These are phyloP conservation scores for Phytophthora ohioensis DNA, from an alignment of 352 stramenopile species.

Conservation along the genomic window DNA sequence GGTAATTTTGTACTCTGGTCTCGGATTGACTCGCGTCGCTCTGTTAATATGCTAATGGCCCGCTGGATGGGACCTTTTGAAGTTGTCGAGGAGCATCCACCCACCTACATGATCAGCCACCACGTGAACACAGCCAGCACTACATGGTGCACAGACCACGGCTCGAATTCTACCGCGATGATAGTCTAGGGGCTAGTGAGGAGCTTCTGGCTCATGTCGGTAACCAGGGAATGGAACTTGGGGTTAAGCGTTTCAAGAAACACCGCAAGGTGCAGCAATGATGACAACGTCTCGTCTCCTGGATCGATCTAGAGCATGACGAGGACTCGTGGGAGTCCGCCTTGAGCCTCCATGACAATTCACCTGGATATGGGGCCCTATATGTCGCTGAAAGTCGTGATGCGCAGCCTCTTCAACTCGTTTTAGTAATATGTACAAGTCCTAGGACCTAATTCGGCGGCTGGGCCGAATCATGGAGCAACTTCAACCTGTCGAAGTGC, in stretches of 20 bases:
- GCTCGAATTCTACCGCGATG: constrained; percentile 5
- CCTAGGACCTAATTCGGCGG: not conserved
- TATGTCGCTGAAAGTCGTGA: not conserved
- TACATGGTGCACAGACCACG: not conserved
- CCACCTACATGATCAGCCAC: constrained; percentile 17
- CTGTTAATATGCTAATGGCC: constrained; percentile 7
- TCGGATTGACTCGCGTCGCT: not conserved
- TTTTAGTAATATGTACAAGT: not conserved
- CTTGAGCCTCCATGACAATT: not conserved
- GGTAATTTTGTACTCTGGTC: constrained; percentile 23
- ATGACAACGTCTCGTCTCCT: not conserved
- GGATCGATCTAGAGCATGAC: not conserved
- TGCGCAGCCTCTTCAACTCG: not conserved
- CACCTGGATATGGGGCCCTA: not conserved
- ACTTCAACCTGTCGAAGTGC: not conserved
- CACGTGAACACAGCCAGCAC: not conserved
- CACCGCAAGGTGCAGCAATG: not conserved
- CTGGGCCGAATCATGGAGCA: not conserved
- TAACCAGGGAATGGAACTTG: not conserved
- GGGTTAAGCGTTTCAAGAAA: not conserved
- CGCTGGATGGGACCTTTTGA: constrained; percentile 12
- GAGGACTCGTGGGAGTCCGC: not conserved
- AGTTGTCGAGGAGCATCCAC: not conserved
- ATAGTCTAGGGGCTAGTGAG: not conserved
- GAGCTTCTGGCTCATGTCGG: not conserved